Evolutionary conservation across 352 stramenopile genomes (phyloP).

Genomic region (Globisporangium lucens): DNA sequence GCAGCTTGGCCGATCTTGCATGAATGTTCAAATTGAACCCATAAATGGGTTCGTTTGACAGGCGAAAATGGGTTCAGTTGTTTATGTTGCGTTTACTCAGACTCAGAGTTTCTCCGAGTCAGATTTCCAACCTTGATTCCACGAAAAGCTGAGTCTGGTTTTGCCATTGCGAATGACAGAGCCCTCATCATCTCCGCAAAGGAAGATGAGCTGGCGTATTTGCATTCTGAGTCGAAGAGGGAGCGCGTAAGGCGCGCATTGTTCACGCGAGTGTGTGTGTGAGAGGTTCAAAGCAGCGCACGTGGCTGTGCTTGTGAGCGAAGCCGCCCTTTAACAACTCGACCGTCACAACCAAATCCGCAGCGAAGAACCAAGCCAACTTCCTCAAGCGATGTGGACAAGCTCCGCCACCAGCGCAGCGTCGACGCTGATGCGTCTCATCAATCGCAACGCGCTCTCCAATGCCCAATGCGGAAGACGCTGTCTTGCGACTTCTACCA

Average conservation of each 20-base stretch:
- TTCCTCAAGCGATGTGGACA: neutral
- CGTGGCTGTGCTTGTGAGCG: neutral
- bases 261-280: neutral
- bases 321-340: neutral
- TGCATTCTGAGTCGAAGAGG: constrained; percentile 5
- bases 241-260: constrained; percentile 8
- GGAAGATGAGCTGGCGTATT: constrained; percentile 4
- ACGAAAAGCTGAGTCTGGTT: neutral
- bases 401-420: neutral
- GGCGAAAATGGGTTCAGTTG: too few species aligned
- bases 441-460: neutral
- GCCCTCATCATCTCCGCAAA: neutral
- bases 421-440: neutral
- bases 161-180: neutral
- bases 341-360: neutral
- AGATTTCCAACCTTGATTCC: too few species aligned
- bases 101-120: neutral
- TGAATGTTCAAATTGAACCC: too few species aligned
- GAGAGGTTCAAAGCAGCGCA: neutral
- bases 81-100: neutral
- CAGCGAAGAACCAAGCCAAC: neutral
- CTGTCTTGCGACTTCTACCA: neutral
- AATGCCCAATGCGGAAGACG: neutral
- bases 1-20: too few species aligned
- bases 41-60: too few species aligned